Base-by-base conservation (phyloP, 768 basidiomycete species). In the Lanmaoa pseudosensibilis region DNA sequence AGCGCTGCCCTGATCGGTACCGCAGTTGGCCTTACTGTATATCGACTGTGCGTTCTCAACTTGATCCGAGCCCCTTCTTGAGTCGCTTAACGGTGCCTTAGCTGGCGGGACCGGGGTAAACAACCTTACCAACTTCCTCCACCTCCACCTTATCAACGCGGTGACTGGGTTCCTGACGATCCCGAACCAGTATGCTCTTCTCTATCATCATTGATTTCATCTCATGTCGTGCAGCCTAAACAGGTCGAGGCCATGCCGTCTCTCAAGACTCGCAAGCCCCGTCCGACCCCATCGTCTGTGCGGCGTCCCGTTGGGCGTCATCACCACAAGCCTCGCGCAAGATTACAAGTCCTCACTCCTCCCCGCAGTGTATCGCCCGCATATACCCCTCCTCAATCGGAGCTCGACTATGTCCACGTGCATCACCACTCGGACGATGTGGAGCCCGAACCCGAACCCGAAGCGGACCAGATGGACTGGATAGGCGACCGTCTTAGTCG, bases 1-100 rank as follows among this genome's bases (percentile, higher is more conserved):
- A 90, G 82, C 74, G 90, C 91, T 60, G 92, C 90, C 45, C 81
- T 94, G 56, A 89, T 94, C 57, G 89, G 91, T 55, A 87, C 89
- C 21, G 92, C 92, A 16, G 91, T 94, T 50, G 91, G 91, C 56
- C 79, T 92, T 59, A 91, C 90, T 44, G 89, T 92, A 40, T 94
- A 92, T 75, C 83, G 89, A 72, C 76, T 93, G 91, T 92, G 69
- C 77, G 89, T 81, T 34, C 37, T 48, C 55, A 30, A 27, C 25
- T 39, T 52, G 44, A 50, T 30, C 27, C 32, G 13, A 40, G 7
- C 3, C 36, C 39, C 4, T 46, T 46, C 19, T 21, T 36, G 27
- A 55, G 51, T 52, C 21, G 47, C 41, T 55, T 49, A 57, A 57
- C 15, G 4, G 30, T 21, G 40, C 23, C 27, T 53, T 58, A 91